Conservation (phyloP, 2,329 filamentous ascomycete species). For the Beauveria brongniartii region DNA sequence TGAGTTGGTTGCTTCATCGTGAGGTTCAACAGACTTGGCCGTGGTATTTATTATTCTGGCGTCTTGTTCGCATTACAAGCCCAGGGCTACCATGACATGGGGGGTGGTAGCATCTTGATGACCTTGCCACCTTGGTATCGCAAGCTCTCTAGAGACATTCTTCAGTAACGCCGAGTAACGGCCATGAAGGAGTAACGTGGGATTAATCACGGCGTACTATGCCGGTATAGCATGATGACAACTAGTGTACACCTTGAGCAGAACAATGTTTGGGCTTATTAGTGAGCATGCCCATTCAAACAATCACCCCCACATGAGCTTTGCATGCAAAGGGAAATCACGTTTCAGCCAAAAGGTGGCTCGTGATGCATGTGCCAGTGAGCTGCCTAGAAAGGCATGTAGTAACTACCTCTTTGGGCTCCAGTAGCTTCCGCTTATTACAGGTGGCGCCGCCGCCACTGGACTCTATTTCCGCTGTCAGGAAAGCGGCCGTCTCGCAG, state of each 20-base stretch:
- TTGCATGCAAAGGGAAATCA: slow-evolving; percentile 2
- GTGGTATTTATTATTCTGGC: background rate
- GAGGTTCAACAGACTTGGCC: background rate
- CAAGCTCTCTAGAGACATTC: background rate
- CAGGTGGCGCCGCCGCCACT: background rate
- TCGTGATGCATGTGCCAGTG: slow-evolving; percentile 6
- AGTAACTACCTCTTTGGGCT: slow-evolving; percentile 3
- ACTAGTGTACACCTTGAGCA: background rate
- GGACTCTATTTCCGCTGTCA: background rate
- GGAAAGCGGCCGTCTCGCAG: background rate
- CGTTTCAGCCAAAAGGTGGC: slow-evolving; percentile 3
- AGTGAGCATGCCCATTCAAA: background rate
- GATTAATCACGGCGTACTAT: background rate
- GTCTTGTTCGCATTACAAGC: background rate
- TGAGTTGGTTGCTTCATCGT: background rate
- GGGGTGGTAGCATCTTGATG: background rate
- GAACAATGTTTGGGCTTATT: background rate
- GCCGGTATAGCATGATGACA: background rate
- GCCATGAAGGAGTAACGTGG: slow-evolving; percentile 6
- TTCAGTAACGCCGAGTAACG: background rate
- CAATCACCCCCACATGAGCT: background rate
- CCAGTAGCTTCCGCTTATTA: background rate
- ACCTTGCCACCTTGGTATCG: background rate
- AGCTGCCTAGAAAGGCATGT: slow-evolving; percentile 9
- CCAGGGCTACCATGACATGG: background rate